Conservation (phyloP, 306 rosid genomes). For the Gillenia trifoliata region DNA sequence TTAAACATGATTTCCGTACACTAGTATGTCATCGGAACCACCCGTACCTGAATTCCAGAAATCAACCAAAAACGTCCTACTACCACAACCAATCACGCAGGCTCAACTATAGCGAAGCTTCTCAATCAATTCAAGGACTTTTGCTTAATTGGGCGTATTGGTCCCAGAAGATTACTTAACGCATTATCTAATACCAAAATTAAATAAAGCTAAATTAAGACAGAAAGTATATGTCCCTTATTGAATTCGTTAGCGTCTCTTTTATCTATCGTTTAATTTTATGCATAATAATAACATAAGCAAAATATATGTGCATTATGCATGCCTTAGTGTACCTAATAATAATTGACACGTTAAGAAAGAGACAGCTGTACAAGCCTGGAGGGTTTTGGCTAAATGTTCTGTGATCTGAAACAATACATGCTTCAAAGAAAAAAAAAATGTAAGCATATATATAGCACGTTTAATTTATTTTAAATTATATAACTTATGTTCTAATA, state of each 20-base stretch:
- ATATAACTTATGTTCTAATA: not conserved
- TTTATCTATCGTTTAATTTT: not conserved
- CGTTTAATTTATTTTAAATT: not conserved
- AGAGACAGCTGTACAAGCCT: not conserved
- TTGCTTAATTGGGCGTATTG: not conserved
- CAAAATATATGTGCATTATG: too few species aligned
- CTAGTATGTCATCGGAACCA: too few species aligned
- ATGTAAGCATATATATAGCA: not conserved
- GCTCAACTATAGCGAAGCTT: not conserved
- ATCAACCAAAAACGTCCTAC: not conserved
- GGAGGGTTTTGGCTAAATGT: not conserved
- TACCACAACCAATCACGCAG: not conserved
- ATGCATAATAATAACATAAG: too few species aligned
- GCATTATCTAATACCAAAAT: not conserved
- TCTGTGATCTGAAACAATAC: not conserved
- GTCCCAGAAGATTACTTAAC: not conserved
- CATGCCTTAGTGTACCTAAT: not conserved
- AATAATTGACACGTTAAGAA: too few species aligned
- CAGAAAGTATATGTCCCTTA: not conserved
- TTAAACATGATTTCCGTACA: too few species aligned
- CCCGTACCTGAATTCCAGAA: too few species aligned
- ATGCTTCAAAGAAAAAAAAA: not conserved
- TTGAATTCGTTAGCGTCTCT: not conserved
- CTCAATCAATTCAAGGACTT: not conserved
- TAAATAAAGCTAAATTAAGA: not conserved